Evolutionary conservation across 768 basidiomycete species (phyloP).

Genomic region (Boletus subcaerulescens): DNA sequence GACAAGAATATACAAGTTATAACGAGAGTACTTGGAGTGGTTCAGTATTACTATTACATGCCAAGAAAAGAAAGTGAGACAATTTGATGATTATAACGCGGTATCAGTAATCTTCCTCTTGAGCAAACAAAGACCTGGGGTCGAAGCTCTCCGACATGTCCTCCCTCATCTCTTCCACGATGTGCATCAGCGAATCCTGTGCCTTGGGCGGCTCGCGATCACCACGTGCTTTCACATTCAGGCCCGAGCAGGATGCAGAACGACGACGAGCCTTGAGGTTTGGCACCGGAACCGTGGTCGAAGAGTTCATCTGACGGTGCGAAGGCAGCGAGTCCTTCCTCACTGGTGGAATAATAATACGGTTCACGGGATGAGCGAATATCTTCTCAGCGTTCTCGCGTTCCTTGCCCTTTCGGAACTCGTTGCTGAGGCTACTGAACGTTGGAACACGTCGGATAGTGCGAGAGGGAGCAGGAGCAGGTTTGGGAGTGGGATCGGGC

Average conservation of each 20-base stretch:
- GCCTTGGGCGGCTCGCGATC: background rate
- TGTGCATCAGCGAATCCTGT: constrained; percentile 10
- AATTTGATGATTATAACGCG: background rate
- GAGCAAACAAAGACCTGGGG: constrained; percentile 13
- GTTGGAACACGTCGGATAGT: constrained; percentile 12
- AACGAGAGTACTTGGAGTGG: background rate
- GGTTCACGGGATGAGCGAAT: constrained; percentile 19
- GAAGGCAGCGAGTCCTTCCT: constrained; percentile 17
- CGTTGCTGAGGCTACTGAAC: background rate
- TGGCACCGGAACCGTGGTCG: background rate
- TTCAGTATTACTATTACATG: background rate
- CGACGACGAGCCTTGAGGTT: constrained; percentile 19
- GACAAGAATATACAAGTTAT: no score
- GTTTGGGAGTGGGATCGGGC: background rate
- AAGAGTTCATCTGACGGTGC: background rate
- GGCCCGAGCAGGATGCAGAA: constrained; percentile 24
- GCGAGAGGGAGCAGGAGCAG: background rate
- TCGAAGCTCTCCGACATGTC: constrained; percentile 16
- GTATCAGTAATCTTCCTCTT: constrained; percentile 8
- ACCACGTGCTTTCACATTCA: background rate
- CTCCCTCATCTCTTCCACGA: constrained; percentile 21
- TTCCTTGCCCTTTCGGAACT: constrained; percentile 1
- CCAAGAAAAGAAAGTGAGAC: constrained; percentile 1
- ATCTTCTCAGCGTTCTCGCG: background rate
- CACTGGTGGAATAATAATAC: constrained; percentile 1